Evolutionary conservation across 1,284 basidiomycete genomes (phyloP).

Genomic region (Rhodotorula sp.): DNA sequence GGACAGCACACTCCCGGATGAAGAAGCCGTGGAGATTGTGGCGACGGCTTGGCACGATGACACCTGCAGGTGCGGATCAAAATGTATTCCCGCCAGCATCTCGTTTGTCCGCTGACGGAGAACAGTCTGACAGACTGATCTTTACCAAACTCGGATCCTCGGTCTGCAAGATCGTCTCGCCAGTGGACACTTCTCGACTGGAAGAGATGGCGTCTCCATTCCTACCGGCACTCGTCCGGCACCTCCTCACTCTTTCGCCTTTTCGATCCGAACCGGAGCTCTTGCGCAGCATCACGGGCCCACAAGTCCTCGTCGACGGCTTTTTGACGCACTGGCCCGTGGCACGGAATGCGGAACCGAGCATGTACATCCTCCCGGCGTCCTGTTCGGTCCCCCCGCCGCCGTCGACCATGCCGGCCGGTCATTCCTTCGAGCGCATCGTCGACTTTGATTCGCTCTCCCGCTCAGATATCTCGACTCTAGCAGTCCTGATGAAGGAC

Average conservation of each 20-base stretch:
- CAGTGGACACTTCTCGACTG: not conserved
- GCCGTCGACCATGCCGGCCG: not conserved
- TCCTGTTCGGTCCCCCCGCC: not conserved
- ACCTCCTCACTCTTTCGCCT: conserved; percentile 17
- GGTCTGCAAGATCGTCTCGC: conserved; percentile 16
- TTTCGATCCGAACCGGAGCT: conserved; percentile 4
- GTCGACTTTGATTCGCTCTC: not conserved
- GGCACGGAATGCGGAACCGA: not conserved
- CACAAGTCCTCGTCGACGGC: conserved; percentile 1
- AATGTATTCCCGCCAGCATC: not conserved
- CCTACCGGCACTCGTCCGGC: not conserved
- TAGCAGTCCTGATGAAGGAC: not conserved
- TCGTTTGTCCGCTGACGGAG: not conserved
- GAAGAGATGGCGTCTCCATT: conserved; percentile 1
- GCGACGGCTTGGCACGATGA: conserved; percentile 5
- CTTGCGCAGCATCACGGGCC: conserved; percentile 17
- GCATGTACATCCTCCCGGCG: not conserved
- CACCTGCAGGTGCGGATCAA: conserved; percentile 1
- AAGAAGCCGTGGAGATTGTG: not conserved
- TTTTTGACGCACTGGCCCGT: conserved; percentile 12
- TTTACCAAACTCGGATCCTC: conserved; percentile 18
- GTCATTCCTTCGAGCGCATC: conserved; percentile 4
- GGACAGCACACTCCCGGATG: not conserved
- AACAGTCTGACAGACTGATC: conserved; percentile 9
- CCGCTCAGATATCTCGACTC: not conserved